Percentiles rank a stretch among this genome's conserved stretches.
Evolutionary conservation across 2,329 filamentous ascomycete species (phyloP).

Genomic region (Claviceps spartinae): DNA sequence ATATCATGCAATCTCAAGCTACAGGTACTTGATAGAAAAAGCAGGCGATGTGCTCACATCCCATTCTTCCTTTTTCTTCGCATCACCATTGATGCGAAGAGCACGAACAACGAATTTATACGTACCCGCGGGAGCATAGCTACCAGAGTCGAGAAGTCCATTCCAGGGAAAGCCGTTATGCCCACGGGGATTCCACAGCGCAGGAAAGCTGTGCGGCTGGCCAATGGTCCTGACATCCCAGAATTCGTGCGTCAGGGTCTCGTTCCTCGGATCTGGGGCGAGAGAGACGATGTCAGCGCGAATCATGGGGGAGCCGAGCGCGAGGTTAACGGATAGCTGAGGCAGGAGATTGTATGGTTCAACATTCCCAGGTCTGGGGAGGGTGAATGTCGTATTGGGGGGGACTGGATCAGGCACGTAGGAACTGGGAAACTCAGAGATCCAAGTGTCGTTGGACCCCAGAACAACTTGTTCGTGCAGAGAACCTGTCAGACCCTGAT

Average conservation of each 20-base stretch:
- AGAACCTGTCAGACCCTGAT: constrained; percentile 26
- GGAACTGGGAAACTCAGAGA: constrained; percentile 20
- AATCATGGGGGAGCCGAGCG: constrained; percentile 31
- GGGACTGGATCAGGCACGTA: too few relatives aligned
- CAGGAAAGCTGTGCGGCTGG: constrained; percentile 27
- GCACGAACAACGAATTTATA: constrained; percentile 37
- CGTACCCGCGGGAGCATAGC: constrained; percentile 31
- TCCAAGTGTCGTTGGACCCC: constrained; percentile 12
- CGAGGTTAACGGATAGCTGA: constrained; percentile 25
- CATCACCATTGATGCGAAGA: constrained; percentile 37
- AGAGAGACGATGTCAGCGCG: constrained; percentile 32
- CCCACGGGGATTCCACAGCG: constrained; percentile 16
- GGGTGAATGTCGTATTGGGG: constrained; percentile 24
- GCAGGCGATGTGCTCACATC: constrained; percentile 26
- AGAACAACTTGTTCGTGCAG: constrained; percentile 17
- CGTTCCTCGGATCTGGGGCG: constrained; percentile 9
- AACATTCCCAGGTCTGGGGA: constrained; percentile 26
- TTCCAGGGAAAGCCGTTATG: constrained; percentile 23
- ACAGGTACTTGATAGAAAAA: constrained; percentile 17
- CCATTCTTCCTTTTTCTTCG: constrained; percentile 29
- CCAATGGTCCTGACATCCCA: constrained; percentile 29
- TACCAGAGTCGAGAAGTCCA: constrained; percentile 32
- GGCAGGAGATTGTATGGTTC: constrained; percentile 23
- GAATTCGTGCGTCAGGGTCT: constrained; percentile 13
- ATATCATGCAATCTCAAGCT: neutral